Conservation (phyloP, 192 early-diverging fungal species). For the Entomortierella beljakovae region DNA sequence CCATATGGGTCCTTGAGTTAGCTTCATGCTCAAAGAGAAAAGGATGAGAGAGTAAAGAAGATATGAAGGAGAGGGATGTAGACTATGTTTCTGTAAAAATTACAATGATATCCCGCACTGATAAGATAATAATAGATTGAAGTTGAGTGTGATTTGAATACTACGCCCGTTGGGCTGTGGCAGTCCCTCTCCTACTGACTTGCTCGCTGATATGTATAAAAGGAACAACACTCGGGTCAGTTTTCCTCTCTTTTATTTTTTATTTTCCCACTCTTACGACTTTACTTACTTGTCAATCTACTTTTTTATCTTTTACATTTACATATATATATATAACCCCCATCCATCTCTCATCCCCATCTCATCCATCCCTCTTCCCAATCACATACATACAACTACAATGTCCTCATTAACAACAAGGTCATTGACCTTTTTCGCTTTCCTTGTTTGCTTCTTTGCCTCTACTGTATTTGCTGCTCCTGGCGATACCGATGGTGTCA, state of each 20-base stretch:
- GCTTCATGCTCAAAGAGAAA: no score
- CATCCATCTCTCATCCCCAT: background rate
- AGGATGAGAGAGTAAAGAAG: no score
- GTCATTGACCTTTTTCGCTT: constrained; percentile 2
- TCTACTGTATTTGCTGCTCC: background rate
- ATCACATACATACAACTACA: background rate
- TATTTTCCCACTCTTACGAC: background rate
- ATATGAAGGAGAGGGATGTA: no score
- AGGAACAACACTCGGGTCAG: constrained; percentile 3
- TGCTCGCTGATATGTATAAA: background rate
- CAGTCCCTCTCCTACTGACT: background rate
- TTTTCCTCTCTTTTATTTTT: background rate
- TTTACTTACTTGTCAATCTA: background rate
- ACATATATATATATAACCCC: background rate
- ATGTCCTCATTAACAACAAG: background rate
- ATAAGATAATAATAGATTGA: no score
- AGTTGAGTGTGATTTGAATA: no score
- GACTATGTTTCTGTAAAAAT: no score
- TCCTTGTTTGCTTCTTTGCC: background rate
- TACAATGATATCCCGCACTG: no score
- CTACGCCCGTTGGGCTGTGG: no score
- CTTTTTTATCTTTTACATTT: background rate
- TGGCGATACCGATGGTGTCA: background rate
- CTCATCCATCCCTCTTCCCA: background rate
- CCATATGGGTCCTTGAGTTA: no score